Evolutionary conservation across 2,329 filamentous ascomycete genomes (phyloP), one percentile per base, ranked within the genome.

Genomic region (Microcyclospora pomicola): DNA sequence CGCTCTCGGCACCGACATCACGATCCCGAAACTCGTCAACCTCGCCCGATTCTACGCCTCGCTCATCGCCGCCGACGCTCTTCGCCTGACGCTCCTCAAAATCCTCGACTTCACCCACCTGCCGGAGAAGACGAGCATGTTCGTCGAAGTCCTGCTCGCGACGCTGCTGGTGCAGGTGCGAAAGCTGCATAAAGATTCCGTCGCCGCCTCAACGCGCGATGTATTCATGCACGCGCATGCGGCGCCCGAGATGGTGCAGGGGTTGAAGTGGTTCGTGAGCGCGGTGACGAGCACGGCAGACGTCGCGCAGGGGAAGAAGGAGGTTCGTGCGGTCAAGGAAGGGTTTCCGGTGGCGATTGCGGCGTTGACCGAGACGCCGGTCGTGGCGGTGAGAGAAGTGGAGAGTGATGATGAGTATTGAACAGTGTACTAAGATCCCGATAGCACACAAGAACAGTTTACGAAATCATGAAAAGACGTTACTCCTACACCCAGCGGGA

Each of bases 121-220:
- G 36, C 82, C 85, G 53, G 65, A 74, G 6, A 86, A 81, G 61
- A 84, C 83, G 0, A 76, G 72, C 40, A 73, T 74, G 15, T 91
- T 96, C 54, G 68, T 87, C 33, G 85, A 95, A 58, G 66, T 91
- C 6, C 62, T 95, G 47, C 67, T 96, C 12, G 76, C 91, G 35
- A 81, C 77, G 2, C 60, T 86, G 10, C 73, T 96, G 27, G 68
- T 83, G 33, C 73, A 51, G 33, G 34, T 46, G 11, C 43, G 68
- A 38, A 62, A 55, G 4, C 55, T 58, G 12, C 45, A 46, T 11
- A 43, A 46, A 15, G 46, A 39, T 9, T 39, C 35, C 1, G 69
- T 77, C 44, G 72, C 77, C 40, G 66, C 67, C 38, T 64, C 66
- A 1, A 61, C 93, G 19, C 65, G 73, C 44, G 76, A 76, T 35